Evolutionary conservation across 2,329 filamentous ascomycete genomes (phyloP).

Genomic region (Helotiales sp.): DNA sequence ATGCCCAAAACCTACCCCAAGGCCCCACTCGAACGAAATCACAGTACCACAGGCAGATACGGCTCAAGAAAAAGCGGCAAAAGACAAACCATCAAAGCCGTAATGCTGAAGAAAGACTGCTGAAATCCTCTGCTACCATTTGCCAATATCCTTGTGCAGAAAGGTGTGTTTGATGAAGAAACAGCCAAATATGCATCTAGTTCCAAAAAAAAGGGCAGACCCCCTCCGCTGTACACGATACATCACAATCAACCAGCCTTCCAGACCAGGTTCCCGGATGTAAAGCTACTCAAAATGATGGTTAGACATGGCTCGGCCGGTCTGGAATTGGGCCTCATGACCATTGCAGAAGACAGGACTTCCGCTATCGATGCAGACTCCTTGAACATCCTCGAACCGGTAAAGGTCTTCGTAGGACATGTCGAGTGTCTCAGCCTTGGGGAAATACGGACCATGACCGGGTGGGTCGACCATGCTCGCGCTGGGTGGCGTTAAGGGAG

Average conservation of each 20-base stretch:
- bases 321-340: conserved; percentile 26
- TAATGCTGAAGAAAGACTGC: conserved; percentile 4
- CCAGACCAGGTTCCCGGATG: background rate
- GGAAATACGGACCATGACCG: conserved; percentile 30
- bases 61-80: background rate
- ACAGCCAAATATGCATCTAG: background rate
- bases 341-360: conserved; percentile 37
- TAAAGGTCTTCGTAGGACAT: conserved; percentile 34
- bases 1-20: background rate
- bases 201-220: background rate
- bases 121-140: background rate
- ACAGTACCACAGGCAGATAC: background rate
- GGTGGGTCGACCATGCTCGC: conserved; percentile 13
- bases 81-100: background rate
- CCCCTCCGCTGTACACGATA: conserved; percentile 18
- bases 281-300: conserved; percentile 7
- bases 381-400: conserved; percentile 37
- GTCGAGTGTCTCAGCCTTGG: conserved; percentile 32
- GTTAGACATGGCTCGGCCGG: conserved; percentile 23
- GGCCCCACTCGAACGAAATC: background rate
- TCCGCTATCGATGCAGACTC: conserved; percentile 35
- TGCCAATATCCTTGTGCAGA: background rate
- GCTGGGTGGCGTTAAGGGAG: conserved; percentile 35
- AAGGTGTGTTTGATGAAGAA: conserved; percentile 9
- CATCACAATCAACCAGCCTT: background rate